These are phyloP conservation scores for Coemansia sp. DNA, from an alignment of 192 early-diverging fungal genomes.

Conservation along the genomic window DNA sequence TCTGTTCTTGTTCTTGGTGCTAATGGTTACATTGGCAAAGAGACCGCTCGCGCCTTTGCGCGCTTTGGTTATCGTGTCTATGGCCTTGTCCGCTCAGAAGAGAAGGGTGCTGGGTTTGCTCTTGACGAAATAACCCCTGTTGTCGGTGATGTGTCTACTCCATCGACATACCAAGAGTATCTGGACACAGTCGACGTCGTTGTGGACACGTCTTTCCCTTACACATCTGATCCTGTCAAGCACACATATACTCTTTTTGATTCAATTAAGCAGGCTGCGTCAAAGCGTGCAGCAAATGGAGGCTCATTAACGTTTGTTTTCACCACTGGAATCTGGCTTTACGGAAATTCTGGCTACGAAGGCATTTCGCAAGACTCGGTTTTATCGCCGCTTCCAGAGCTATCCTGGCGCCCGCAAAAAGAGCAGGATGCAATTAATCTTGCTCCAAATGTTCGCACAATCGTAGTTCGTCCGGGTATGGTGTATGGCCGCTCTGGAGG, in stretches of 20 bases:
- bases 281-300: slow-evolving; percentile 5
- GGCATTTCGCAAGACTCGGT: slow-evolving; percentile 6
- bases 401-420: slow-evolving; percentile 3
- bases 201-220: slow-evolving; percentile 5
- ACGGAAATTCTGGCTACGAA: slow-evolving; percentile 3
- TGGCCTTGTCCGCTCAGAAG: slow-evolving; percentile 8
- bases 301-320: slow-evolving; percentile 5
- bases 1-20: slow-evolving; percentile 14
- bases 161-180: background rate
- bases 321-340: slow-evolving; percentile 6
- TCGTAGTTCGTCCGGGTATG: slow-evolving; percentile 11
- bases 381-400: background rate
- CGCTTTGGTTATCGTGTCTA: slow-evolving; percentile 10
- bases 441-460: slow-evolving; percentile 8
- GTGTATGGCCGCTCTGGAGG: slow-evolving; percentile 12
- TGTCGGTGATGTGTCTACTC: slow-evolving; percentile 6
- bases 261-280: slow-evolving; percentile 11
- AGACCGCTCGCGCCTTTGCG: slow-evolving; percentile 13
- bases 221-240: slow-evolving; percentile 4
- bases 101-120: slow-evolving; percentile 3
- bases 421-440: slow-evolving; percentile 3
- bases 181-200: slow-evolving; percentile 9
- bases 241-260: slow-evolving; percentile 1
- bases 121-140: slow-evolving; percentile 8
- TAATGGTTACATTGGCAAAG: slow-evolving; percentile 19